Base-by-base conservation (phyloP, 1,139 yeast genomes). In the Meyerozyma athensensis region DNA sequence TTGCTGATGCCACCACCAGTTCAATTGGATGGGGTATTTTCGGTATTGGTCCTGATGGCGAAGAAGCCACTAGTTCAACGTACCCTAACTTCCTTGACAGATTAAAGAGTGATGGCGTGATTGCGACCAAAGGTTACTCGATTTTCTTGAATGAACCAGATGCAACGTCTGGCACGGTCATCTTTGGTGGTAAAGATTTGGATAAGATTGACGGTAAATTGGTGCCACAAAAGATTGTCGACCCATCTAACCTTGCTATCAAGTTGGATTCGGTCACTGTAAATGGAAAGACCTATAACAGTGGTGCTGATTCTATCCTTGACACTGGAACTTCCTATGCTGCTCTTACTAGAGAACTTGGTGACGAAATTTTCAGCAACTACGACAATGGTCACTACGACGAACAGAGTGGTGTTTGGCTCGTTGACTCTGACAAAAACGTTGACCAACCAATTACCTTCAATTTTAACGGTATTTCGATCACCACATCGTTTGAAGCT, bases 141-240 rank as follows among this genome's bases (percentile, higher is more conserved):
- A 36, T 48, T 19, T 46, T 37, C 35, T 38, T 46, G 39, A 34
- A 42, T 36, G 16, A 22, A 2, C 30, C 36, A 7, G 12, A 14
- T 13, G 39, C 45, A 5, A 31, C 28, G 23, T 17, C 40, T 9
- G 56, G 56, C 5, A 37, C 50, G 9, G 38, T 53, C 12, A 41
- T 53, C 16, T 53, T 52, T 39, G 58, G 58, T 8, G 58, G 50
- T 5, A 39, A 45, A 7, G 56, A 53, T 37, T 41, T 40, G 26
- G 47, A 53, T 19, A 52, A 50, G 36, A 48, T 46, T 39, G 26
- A 39, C 16, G 58, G 56, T 7, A 24, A 33, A 5, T 43, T 54
- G 41, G 32, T 31, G 22, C 35, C 39, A 4, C 26, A 41, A 19
- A 43, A 43, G 7, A 36, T 46, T 22, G 23, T 21, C n/a, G 24